Conservation (phyloP, 768 basidiomycete species). For the Zangia roseola region DNA sequence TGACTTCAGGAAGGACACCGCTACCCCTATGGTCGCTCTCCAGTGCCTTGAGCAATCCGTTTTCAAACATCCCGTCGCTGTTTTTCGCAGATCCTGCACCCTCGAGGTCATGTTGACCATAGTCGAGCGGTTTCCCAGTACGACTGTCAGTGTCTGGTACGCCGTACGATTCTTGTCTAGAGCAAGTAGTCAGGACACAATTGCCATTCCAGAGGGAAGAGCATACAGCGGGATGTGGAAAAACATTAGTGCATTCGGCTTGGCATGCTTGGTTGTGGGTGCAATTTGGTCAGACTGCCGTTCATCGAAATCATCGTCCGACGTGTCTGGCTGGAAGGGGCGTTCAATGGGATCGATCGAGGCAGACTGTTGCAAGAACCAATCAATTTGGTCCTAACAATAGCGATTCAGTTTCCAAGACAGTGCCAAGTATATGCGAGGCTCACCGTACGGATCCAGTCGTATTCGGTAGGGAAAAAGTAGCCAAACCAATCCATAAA, state of each 20-base stretch:
- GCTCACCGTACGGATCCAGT: slow-evolving; percentile 74
- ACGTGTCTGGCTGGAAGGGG: slow-evolving; percentile 79
- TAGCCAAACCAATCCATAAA: slow-evolving; percentile 57
- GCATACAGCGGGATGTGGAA: slow-evolving; percentile 94
- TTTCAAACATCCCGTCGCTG: slow-evolving; percentile 82
- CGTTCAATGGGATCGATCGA: slow-evolving; percentile 73
- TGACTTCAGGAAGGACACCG: slow-evolving; percentile 63
- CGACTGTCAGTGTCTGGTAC: slow-evolving; percentile 62
- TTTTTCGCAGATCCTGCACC: slow-evolving; percentile 58
- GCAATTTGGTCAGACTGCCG: slow-evolving; percentile 61
- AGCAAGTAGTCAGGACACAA: background rate
- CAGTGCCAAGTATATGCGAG: background rate
- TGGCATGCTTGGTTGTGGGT: slow-evolving; percentile 64
- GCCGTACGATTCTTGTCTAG: slow-evolving; percentile 72
- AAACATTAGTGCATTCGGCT: slow-evolving; percentile 96
- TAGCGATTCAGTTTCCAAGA: background rate
- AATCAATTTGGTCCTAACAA: slow-evolving; percentile 70
- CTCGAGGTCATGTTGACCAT: slow-evolving; percentile 66
- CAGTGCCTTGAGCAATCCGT: slow-evolving; percentile 68
- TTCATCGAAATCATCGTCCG: slow-evolving; percentile 64
- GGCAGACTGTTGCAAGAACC: slow-evolving; percentile 85
- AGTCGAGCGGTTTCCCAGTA: slow-evolving; percentile 62
- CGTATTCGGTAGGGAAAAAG: slow-evolving; percentile 71
- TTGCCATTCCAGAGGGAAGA: background rate
- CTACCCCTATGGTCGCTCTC: slow-evolving; percentile 65